phyloP scores from a whole-genome alignment of 2,329 filamentous ascomycete genomes.

The Colletotrichum orchidophilum region DNA sequence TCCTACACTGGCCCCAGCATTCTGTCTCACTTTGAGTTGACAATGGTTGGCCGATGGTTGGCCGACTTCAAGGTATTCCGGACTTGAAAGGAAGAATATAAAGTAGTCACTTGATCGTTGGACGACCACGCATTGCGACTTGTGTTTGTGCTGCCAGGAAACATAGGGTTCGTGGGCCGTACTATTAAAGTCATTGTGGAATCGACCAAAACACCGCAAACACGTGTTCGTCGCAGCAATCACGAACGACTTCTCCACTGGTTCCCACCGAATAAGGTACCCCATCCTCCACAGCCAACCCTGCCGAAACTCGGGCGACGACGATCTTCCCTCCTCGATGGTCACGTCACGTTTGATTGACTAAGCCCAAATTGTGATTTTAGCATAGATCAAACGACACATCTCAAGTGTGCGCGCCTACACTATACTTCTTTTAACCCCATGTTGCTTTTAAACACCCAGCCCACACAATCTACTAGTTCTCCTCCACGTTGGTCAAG shows the following conservation, averaged over 20 bases:
- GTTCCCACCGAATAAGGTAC: conserved; percentile 33
- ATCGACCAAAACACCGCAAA: background rate
- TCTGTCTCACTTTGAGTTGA: conserved; percentile 9
- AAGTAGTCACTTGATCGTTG: background rate
- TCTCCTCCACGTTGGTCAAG: conserved; percentile 32
- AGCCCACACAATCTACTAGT: background rate
- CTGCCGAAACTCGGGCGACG: conserved; percentile 18
- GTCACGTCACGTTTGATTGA: background rate
- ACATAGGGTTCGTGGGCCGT: background rate
- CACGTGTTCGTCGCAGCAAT: conserved; percentile 23
- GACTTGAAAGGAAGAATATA: conserved; percentile 4
- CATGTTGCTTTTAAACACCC: background rate
- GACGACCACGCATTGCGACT: background rate
- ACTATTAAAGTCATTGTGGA: background rate
- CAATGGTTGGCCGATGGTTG: background rate
- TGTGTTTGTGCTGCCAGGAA: background rate
- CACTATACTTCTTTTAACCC: background rate
- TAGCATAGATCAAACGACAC: background rate
- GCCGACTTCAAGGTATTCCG: background rate
- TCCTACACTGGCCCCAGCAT: conserved; percentile 14
- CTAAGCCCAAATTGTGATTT: background rate
- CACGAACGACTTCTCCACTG: conserved; percentile 18
- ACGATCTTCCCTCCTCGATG: conserved; percentile 4
- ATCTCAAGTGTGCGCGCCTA: no score
- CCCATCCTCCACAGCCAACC: conserved; percentile 15